Base-by-base conservation (phyloP, 2,329 filamentous ascomycete genomes). In the Fusarium napiforme region DNA sequence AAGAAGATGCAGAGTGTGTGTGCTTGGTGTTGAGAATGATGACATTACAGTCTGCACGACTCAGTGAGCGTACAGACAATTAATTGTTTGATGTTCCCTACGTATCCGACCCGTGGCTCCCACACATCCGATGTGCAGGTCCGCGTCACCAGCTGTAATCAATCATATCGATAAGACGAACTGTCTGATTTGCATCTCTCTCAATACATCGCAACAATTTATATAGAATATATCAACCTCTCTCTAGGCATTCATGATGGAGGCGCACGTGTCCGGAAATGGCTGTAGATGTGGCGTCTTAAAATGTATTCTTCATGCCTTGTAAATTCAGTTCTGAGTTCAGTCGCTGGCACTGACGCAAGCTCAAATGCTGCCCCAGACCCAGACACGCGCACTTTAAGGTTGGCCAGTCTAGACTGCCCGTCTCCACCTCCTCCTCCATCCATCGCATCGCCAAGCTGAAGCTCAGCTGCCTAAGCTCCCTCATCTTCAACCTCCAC, bases 261-360 rank as follows among this genome's bases (percentile, higher is more conserved):
- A 63, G 57, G 47, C 42, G 57, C 42, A 69, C 16, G 46, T 50
- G 43, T 55, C 64, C 66, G 49, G 42, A 68, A 68, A 45, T 45
- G 64, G 66, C 36, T 43, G 9, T 43, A 10, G 49, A 49, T 60
- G 75, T 77, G 75, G 75, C 75, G 74, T 70, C 70, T 76, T 61
- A 56, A 67, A 52, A 40, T 61, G 37, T 37, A 21, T 43, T 43
- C 26, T 36, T 42, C 34, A 32, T 46, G 32, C 34, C 46, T 55
- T 36, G 18, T 50, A 47, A 58, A 62, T 37, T 43, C 46, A 34
- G 32, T 34, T 34, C 32, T 43, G 42, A 34, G 32, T 34, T 34
- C 32, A 19, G 28, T 45, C n/a, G 23, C 40, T 67, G 55, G 43
- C 58, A 77, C 76, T 78, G 76, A 78, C 76, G 76, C 76, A 78